Evolutionary conservation across 306 rosid species (phyloP).

Genomic region (Morella rubra): DNA sequence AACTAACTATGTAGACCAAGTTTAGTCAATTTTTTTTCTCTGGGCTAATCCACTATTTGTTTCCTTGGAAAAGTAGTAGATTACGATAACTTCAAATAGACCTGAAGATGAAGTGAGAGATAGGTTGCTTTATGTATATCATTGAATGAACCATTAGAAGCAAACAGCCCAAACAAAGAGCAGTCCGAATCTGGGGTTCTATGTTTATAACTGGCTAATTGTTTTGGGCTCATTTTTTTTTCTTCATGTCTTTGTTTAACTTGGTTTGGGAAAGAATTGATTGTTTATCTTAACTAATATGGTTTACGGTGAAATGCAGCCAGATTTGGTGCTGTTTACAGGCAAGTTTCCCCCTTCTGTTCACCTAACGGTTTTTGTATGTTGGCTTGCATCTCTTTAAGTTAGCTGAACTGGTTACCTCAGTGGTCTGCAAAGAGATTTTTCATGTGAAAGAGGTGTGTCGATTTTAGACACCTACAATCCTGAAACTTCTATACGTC

Average conservation of each 20-base stretch:
- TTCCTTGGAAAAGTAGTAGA: background rate
- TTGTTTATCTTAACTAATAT: constrained; percentile 45
- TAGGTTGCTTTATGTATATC: background rate
- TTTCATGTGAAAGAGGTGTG: constrained; percentile 17
- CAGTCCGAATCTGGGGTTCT: background rate
- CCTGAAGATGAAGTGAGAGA: background rate
- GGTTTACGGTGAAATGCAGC: constrained; percentile 68
- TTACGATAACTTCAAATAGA: background rate
- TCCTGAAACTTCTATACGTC: constrained; percentile 17
- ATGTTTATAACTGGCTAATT: background rate
- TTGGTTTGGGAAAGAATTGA: constrained; percentile 9
- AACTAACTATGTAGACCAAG: background rate
- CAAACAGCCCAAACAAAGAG: too few relatives aligned
- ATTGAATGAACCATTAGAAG: too few relatives aligned
- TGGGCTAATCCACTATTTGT: background rate
- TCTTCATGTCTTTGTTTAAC: constrained; percentile 10
- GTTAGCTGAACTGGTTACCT: constrained; percentile 24
- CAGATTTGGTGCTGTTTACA: constrained; percentile 97
- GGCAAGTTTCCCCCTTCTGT: constrained; percentile 57
- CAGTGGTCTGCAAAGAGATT: constrained; percentile 11
- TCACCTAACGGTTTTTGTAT: constrained; percentile 24
- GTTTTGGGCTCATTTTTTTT: background rate
- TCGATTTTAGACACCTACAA: constrained; percentile 7
- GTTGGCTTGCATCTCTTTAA: constrained; percentile 21
- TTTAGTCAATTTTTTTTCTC: background rate